A percentile compares a stretch with the other conserved stretches of the same genome.
Evolutionary conservation across 1,139 yeast genomes (phyloP).

Genomic region (Yamadazyma friedrichii): DNA sequence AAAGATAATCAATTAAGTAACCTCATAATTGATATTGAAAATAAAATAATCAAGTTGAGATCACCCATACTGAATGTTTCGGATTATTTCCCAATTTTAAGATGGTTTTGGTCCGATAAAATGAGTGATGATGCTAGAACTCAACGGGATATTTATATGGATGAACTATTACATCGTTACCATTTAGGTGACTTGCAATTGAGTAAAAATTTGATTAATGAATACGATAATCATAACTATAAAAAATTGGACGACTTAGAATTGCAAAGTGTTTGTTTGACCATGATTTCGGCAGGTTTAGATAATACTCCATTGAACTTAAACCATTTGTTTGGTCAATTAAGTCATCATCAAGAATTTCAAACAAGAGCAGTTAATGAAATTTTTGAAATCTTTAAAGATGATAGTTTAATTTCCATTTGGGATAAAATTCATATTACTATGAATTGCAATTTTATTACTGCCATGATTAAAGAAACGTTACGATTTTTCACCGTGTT

Average conservation of each 20-base stretch:
- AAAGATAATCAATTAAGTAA: conserved; percentile 39
- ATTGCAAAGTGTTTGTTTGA: conserved; percentile 61
- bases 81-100: conserved; percentile 59
- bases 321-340: conserved; percentile 59
- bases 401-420: conserved; percentile 33
- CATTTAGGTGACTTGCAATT: neutral
- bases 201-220: conserved; percentile 3
- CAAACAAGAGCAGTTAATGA: conserved; percentile 43
- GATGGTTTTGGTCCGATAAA: conserved; percentile 24
- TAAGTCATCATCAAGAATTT: conserved; percentile 40
- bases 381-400: conserved; percentile 26
- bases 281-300: conserved; percentile 78
- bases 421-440: conserved; percentile 44
- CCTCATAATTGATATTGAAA: conserved; percentile 65
- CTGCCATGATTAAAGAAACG: conserved; percentile 63
- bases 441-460: conserved; percentile 44
- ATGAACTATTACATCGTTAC: conserved; percentile 22
- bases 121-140: conserved; percentile 33
- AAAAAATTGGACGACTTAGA: conserved; percentile 29
- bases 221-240: conserved; percentile 5
- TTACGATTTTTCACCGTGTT: conserved; percentile 62
- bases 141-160: conserved; percentile 58
- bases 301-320: conserved; percentile 71
- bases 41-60: conserved; percentile 58
- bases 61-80: conserved; percentile 61